These are phyloP conservation scores for Daldinia sp. DNA, from an alignment of 2,329 filamentous ascomycete species.

Conservation along the genomic window DNA sequence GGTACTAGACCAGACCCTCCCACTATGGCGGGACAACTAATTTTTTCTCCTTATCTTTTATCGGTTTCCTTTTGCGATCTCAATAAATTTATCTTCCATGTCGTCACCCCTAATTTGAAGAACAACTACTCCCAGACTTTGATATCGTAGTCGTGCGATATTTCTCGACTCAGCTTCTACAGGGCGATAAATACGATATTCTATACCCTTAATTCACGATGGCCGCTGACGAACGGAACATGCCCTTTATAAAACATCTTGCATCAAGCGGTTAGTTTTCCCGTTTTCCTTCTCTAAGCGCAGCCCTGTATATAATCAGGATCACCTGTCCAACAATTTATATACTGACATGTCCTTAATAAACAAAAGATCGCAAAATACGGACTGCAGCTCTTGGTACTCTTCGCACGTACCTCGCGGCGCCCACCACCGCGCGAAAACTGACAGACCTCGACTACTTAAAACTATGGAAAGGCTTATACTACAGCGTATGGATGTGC, in stretches of 20 bases:
- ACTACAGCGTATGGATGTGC: slow-evolving; percentile 93
- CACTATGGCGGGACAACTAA: slow-evolving; percentile 6
- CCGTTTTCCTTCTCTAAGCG: not conserved
- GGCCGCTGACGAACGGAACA: slow-evolving; percentile 56
- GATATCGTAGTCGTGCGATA: not conserved
- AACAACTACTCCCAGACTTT: not conserved
- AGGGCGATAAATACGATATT: not conserved
- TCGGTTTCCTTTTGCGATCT: not conserved
- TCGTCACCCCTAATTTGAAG: not conserved
- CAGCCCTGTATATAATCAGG: not conserved
- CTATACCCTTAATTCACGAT: slow-evolving; percentile 26
- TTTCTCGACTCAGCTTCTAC: not conserved
- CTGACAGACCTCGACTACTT: slow-evolving; percentile 76
- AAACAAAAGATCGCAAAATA: slow-evolving; percentile 72
- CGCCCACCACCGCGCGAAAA: slow-evolving; percentile 57
- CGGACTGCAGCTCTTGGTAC: slow-evolving; percentile 80
- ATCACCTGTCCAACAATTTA: not conserved
- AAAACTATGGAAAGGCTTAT: slow-evolving; percentile 95
- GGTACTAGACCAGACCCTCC: not conserved
- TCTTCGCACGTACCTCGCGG: slow-evolving; percentile 78
- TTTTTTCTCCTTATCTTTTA: slow-evolving; percentile 1
- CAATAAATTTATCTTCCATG: not conserved
- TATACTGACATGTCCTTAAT: not conserved
- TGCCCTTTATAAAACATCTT: slow-evolving; percentile 83
- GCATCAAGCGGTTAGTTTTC: slow-evolving; percentile 78